Percentiles rank a stretch among this genome's conserved stretches.
Evolutionary conservation across 495 filamentous ascomycete genomes (phyloP).

Genomic region (Neurospora sp.): DNA sequence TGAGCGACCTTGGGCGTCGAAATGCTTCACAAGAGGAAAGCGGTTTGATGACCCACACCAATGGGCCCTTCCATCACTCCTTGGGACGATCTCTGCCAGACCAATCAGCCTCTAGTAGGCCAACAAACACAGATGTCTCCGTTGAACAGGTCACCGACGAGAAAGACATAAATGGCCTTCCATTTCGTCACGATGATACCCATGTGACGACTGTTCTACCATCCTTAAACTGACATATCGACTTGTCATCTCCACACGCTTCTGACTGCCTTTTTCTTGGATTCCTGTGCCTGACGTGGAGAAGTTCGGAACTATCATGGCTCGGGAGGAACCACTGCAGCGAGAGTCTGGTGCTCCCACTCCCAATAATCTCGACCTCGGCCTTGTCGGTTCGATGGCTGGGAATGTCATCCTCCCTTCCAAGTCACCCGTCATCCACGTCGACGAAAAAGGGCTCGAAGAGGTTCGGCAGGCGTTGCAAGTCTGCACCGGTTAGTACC

Average conservation of each 20-base stretch:
- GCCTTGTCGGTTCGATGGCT: conserved; percentile 5
- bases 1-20: neutral
- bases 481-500: conserved; percentile 27
- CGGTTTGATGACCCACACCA: neutral
- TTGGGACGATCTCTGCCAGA: neutral
- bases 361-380: neutral
- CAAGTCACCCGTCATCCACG: conserved; percentile 1
- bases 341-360: neutral
- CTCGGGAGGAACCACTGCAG: neutral
- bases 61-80: neutral
- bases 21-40: neutral
- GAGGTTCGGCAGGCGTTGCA: conserved; percentile 11
- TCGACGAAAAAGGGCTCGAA: neutral
- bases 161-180: neutral
- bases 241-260: neutral
- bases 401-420: neutral
- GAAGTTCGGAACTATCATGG: neutral
- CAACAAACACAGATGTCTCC: neutral
- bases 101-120: neutral
- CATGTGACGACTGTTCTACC: neutral
- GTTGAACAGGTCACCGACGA: neutral
- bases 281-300: neutral
- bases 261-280: neutral
- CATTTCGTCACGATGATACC: neutral
- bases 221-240: neutral